These are phyloP conservation scores for Colletotrichum ledebouriae DNA, from an alignment of 2,329 filamentous ascomycete genomes.

Conservation along the genomic window DNA sequence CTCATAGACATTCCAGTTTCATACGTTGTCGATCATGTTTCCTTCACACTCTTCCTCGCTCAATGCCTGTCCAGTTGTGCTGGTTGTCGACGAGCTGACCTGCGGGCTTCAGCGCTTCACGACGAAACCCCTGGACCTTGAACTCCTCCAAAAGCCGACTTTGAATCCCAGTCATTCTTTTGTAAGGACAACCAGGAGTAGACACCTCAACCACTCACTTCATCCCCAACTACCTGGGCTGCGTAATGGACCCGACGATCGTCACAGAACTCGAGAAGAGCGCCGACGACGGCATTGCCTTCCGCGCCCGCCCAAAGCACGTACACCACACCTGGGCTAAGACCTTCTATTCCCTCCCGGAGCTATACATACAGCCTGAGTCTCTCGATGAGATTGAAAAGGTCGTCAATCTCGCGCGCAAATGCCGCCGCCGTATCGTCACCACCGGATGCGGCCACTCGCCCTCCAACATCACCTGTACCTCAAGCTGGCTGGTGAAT, in stretches of 20 bases:
- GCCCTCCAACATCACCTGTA: conserved; percentile 91
- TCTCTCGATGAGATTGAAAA: conserved; percentile 87
- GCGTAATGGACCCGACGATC: conserved; percentile 54
- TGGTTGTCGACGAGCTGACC: not conserved
- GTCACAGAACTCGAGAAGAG: conserved; percentile 50
- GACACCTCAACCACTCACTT: too few relatives aligned
- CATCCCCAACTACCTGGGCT: not conserved
- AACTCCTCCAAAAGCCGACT: too few relatives aligned
- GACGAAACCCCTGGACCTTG: too few relatives aligned
- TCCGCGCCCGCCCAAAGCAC: conserved; percentile 80
- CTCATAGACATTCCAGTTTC: not conserved
- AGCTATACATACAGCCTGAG: conserved; percentile 90
- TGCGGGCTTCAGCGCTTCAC: not conserved
- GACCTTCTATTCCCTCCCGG: conserved; percentile 89
- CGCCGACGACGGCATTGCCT: conserved; percentile 68
- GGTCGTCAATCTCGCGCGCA: conserved; percentile 82
- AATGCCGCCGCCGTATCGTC: conserved; percentile 84
- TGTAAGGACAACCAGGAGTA: too few relatives aligned
- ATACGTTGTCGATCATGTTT: not conserved
- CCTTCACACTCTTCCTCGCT: not conserved
- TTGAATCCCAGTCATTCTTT: too few relatives aligned
- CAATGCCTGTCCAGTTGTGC: not conserved
- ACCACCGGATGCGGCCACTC: conserved; percentile 94
- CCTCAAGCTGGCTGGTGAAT: conserved; percentile 94
- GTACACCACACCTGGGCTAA: conserved; percentile 94